A percentile compares a stretch with the other conserved stretches of the same genome.
phyloP scores from a whole-genome alignment of 495 filamentous ascomycete genomes.

The Aspergillus hancockii region DNA sequence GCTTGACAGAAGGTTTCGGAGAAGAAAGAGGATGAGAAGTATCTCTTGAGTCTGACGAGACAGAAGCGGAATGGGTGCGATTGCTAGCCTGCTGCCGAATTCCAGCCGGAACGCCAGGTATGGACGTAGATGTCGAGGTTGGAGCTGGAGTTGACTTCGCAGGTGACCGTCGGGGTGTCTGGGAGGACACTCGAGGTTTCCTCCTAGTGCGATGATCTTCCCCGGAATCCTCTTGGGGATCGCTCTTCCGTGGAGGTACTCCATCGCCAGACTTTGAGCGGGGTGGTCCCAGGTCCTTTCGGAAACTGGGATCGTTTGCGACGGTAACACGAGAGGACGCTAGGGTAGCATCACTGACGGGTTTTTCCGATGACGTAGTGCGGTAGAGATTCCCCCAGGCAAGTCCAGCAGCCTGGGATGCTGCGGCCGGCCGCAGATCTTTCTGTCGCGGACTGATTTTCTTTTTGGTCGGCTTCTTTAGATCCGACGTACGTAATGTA shows the following conservation, averaged over 20 bases:
- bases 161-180: constrained; percentile 12
- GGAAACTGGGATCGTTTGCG: constrained; percentile 26
- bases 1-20: constrained; percentile 40
- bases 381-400: constrained; percentile 71
- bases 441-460: constrained; percentile 36
- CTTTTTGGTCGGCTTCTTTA: constrained; percentile 60
- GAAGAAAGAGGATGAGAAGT: constrained; percentile 21
- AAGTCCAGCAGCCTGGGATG: constrained; percentile 86
- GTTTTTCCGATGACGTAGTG: constrained; percentile 33
- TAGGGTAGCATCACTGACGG: constrained; percentile 36
- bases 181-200: constrained; percentile 24
- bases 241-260: not conserved
- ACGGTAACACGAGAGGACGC: constrained; percentile 35
- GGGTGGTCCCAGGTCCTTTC: constrained; percentile 27
- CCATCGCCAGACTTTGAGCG: constrained; percentile 11
- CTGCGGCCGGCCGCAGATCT: constrained; percentile 57
- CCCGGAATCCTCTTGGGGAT: constrained; percentile 19
- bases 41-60: constrained; percentile 27
- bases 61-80: constrained; percentile 15
- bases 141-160: constrained; percentile 14
- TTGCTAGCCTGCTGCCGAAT: constrained; percentile 8
- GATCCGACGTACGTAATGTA: constrained; percentile 67
- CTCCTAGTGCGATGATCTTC: constrained; percentile 31
- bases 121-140: constrained; percentile 14
- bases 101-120: constrained; percentile 5